phyloP scores from a whole-genome alignment of 192 early-diverging fungal species.

The Backusella macrospora region DNA sequence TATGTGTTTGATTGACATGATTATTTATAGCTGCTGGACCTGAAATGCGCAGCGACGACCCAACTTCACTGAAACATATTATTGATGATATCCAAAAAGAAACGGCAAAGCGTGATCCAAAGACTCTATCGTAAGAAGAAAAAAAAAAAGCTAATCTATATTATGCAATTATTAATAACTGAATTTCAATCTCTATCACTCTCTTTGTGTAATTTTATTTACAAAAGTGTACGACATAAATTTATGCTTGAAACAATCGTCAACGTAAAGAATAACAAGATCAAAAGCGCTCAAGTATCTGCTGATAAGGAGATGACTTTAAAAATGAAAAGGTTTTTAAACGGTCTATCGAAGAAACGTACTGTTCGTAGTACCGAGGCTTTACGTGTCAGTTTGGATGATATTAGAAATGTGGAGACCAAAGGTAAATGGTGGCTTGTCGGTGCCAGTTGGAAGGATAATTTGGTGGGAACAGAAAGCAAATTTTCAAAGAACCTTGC shows the following conservation, averaged over 20 bases:
- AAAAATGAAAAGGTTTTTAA: slow-evolving; percentile 80
- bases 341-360: slow-evolving; percentile 62
- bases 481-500: slow-evolving; percentile 39
- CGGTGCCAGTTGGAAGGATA: slow-evolving; percentile 90
- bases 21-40: slow-evolving; percentile 63
- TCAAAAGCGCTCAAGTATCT: slow-evolving; percentile 56
- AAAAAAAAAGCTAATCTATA: slow-evolving; percentile 29
- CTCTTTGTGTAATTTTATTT: background rate
- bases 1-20: background rate
- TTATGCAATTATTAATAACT: background rate
- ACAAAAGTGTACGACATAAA: slow-evolving; percentile 65
- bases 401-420: slow-evolving; percentile 79
- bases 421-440: slow-evolving; percentile 99
- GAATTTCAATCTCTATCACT: too few species aligned
- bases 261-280: slow-evolving; percentile 91
- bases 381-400: slow-evolving; percentile 81
- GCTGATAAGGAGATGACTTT: slow-evolving; percentile 65
- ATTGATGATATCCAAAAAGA: slow-evolving; percentile 69
- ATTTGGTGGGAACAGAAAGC: slow-evolving; percentile 56
- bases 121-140: slow-evolving; percentile 44
- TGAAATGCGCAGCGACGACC: slow-evolving; percentile 91
- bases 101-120: slow-evolving; percentile 47
- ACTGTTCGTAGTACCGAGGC: slow-evolving; percentile 66
- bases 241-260: slow-evolving; percentile 97
- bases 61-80: slow-evolving; percentile 88